Evolutionary conservation across 176 grass and related monocot genomes (phyloP), one percentile per base, ranked within the genome.

Genomic region (Bothriochloa decipiens): DNA sequence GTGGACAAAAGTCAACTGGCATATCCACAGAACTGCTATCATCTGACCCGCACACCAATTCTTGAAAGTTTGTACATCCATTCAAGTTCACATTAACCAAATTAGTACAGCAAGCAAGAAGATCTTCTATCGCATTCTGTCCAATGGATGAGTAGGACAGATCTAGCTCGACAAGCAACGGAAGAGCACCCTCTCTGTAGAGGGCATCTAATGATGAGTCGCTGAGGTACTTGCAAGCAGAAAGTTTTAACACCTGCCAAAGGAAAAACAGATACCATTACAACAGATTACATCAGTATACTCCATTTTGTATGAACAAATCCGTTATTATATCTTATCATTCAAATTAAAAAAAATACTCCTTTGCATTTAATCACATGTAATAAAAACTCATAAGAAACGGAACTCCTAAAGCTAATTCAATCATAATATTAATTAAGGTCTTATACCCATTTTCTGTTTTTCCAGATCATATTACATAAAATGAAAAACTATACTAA

Each of bases 111-210:
- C 62, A 84, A 73, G 90, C 70, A 81, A 99, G 96, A 66, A 99
- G 87, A 72, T 92, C 81, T 55, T 82, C 70, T 62, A 99, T 96
- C 8, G 84, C 88, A 84, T 79, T 89, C 60, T 99, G 96, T 37
- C 93, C 93, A 84, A 96, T 92, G 26, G 93, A 96, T 52, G 93
- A 92, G 91, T 99, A 99, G 67, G 96, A 99, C 70, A 99, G 87
- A 86, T 99, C 96, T 87, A 99, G 81, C 78, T 99, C 96, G 47
- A 91, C 74, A 52, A 99, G 91, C 41, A 89, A 88, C 1, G 96
- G 93, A 83, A 99, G 88, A 78, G 93, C 93, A 52, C 78, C 53
- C 17, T 94, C 75, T 87, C 77, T 90, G 77, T 96, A 99, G 53
- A 99, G 89, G 23, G 96, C 91, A 87, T 94, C 89, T 68, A 99